Evolutionary conservation across 2,329 filamentous ascomycete genomes (phyloP).

Genomic region (Ilyonectria robusta): DNA sequence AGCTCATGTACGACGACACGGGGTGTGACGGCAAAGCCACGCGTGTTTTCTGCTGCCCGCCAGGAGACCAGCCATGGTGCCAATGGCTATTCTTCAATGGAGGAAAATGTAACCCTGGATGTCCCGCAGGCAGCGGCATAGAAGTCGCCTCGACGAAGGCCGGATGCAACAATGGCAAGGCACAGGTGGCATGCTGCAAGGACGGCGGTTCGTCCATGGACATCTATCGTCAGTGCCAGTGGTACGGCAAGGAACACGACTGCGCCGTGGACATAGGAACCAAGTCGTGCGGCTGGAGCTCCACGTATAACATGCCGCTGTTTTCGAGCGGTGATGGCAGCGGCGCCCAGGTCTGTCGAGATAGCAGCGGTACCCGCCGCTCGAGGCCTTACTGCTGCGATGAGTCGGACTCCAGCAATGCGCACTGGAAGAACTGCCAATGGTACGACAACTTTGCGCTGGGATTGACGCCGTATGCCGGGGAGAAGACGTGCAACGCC

Average conservation of each 20-base stretch:
- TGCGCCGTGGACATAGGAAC: not conserved
- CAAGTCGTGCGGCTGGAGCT: not conserved
- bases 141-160: slow-evolving; percentile 17
- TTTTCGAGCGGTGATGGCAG: slow-evolving; percentile 1
- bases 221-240: slow-evolving; percentile 54
- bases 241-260: slow-evolving; percentile 12
- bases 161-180: slow-evolving; percentile 13
- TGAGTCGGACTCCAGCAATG: slow-evolving; percentile 6
- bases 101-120: not conserved
- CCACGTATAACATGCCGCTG: not conserved
- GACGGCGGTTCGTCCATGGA: not conserved
- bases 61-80: not conserved
- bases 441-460: not conserved
- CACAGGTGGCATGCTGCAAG: slow-evolving; percentile 16
- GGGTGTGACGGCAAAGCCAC: not conserved
- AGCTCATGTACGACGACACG: not conserved
- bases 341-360: slow-evolving; percentile 13
- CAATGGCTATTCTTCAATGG: not conserved
- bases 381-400: slow-evolving; percentile 11
- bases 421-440: slow-evolving; percentile 9
- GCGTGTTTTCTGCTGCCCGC: not conserved
- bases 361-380: not conserved
- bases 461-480: slow-evolving; percentile 3
- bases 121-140: not conserved
- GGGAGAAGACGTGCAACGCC: not conserved